Evolutionary conservation across 1,139 yeast genomes (phyloP), one percentile per base, ranked within the genome.

Genomic region (Candida frijolesensis): DNA sequence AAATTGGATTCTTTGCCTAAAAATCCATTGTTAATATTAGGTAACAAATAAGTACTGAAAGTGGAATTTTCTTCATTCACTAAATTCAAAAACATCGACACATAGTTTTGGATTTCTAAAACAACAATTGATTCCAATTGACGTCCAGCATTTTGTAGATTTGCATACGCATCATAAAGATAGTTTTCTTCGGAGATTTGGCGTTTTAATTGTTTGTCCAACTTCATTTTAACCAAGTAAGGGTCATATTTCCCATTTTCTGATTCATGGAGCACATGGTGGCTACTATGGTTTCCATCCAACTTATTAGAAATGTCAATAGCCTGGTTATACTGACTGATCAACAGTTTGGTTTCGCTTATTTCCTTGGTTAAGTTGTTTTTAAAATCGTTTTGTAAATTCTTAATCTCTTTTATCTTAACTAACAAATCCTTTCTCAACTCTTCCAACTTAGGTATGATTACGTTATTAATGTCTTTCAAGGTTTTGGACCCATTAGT

Each of bases 101-200:
- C 68, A 37, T 95, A 90, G 59, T 84, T 85, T 70, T 92, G 98
- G 48, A 94, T 75, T 65, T 92, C 97, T 65, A 84, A 78, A 40
- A 88, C 90, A 19, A 94, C 95, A 54, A 90, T 94, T 57, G 87
- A 84, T 68, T 92, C 98, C 57, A 95, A 79, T 63, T 91, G 95
- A 53, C 87, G 84, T 44, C 96, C 97, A 1, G 96, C 88, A 40
- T 83, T 82, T 70, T 94, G 97, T 58, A 92, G 76, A 67, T 94
- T 92, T 57, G 85, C 78, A 64, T 82, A 92, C 0, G 98, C 97
- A 63, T 91, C 96, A 60, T 89, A 88, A 48, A 94, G 75, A 60
- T 85, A 87, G 65, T 87, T 87, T 65, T 94, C 98, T 66, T 91
- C 97, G 25, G 79, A 79, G 46, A 94, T 68, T 65, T 90, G 96